Evolutionary conservation across 257 asterid species (phyloP).

Genomic region (Cordia subcordata): DNA sequence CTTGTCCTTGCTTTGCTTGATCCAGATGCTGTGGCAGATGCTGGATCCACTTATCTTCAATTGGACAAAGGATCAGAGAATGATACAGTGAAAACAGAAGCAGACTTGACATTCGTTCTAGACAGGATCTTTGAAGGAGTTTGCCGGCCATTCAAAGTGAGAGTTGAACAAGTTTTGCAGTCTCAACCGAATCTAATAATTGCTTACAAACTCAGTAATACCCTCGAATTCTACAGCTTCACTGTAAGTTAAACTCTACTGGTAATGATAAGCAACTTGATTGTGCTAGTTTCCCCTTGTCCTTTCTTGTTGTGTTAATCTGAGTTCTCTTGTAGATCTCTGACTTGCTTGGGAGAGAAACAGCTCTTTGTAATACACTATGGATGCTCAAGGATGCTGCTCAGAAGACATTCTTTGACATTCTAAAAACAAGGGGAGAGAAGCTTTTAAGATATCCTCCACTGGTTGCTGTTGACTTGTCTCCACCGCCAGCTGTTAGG

Average conservation of each 20-base stretch:
- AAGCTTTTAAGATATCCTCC: conserved; percentile 95
- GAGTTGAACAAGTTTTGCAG: conserved; percentile 98
- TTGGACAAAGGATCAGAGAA: conserved; percentile 43
- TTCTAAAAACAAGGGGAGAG: conserved; percentile 89
- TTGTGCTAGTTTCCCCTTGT: conserved; percentile 10
- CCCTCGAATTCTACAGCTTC: conserved; percentile 94
- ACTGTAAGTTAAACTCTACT: conserved; percentile 54
- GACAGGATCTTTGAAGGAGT: conserved; percentile 98
- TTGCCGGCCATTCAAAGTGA: conserved; percentile 94
- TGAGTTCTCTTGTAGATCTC: conserved; percentile 53
- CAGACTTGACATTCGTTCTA: conserved; percentile 85
- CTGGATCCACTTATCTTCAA: conserved; percentile 64
- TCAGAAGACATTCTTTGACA: conserved; percentile 80
- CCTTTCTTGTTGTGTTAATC: conserved; percentile 14
- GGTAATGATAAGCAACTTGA: conserved; percentile 1
- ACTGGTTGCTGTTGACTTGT: conserved; percentile 81
- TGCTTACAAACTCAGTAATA: conserved; percentile 82
- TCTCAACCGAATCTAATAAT: conserved; percentile 88
- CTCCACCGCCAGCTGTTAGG: conserved; percentile 86
- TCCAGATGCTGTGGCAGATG: conserved; percentile 71
- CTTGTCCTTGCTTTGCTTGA: conserved; percentile 89
- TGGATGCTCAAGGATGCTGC: conserved; percentile 95
- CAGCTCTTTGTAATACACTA: conserved; percentile 85
- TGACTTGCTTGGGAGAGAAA: conserved; percentile 87
- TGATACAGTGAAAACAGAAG: conserved; percentile 59